These are phyloP conservation scores for Myriangium duriaei DNA, from an alignment of 2,329 filamentous ascomycete species.

Conservation along the genomic window DNA sequence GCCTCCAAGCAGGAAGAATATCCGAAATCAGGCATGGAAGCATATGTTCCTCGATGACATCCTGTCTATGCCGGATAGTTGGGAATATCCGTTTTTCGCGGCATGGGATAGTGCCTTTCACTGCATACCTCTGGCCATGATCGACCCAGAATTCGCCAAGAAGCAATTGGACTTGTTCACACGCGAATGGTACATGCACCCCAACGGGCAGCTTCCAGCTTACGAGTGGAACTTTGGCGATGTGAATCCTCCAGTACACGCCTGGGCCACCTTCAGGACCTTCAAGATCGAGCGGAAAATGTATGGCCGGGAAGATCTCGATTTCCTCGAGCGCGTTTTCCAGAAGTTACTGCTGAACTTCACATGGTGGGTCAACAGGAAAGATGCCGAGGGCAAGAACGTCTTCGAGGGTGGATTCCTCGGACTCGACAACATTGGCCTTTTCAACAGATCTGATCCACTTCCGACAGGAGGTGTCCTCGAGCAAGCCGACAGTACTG, in stretches of 20 bases:
- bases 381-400: conserved; percentile 89
- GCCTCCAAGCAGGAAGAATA: conserved; percentile 61
- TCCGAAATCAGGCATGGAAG: conserved; percentile 84
- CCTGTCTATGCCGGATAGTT: conserved; percentile 93
- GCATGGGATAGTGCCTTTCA: conserved; percentile 97
- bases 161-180: conserved; percentile 95
- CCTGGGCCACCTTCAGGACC: conserved; percentile 86
- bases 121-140: conserved; percentile 91
- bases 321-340: conserved; percentile 92
- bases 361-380: conserved; percentile 98
- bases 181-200: conserved; percentile 97
- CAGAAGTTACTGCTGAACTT: conserved; percentile 94
- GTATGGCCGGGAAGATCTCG: conserved; percentile 86
- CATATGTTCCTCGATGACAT: conserved; percentile 93
- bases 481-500: conserved; percentile 93
- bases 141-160: conserved; percentile 95
- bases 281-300: conserved; percentile 99
- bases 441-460: conserved; percentile 95
- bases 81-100: conserved; percentile 97
- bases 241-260: conserved; percentile 91
- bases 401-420: conserved; percentile 95
- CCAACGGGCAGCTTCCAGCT: conserved; percentile 86
- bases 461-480: conserved; percentile 84
- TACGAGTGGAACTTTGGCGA: conserved; percentile 98
- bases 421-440: conserved; percentile 88